Base-by-base conservation (phyloP, 352 stramenopile genomes). In the Pythium scleroteichum region DNA sequence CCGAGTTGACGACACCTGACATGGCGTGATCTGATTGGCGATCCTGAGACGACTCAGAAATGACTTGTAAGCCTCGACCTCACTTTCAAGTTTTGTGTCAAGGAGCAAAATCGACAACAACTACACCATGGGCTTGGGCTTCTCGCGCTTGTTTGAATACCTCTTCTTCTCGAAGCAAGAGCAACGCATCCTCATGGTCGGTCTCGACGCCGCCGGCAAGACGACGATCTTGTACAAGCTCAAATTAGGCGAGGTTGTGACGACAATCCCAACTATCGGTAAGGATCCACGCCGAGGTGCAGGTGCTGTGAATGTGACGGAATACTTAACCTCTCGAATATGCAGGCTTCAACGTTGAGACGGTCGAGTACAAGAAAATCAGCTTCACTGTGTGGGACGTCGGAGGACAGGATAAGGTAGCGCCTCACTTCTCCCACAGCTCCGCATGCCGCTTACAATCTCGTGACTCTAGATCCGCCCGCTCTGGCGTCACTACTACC, bases 311-410 rank as follows among this genome's bases (percentile, higher is more conserved):
- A n/a, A n/a, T n/a, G n/a, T n/a, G n/a, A n/a, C n/a, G n/a, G n/a
- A n/a, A n/a, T n/a, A n/a, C n/a, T n/a, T n/a, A n/a, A n/a, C n/a
- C n/a, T n/a, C n/a, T n/a, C n/a, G n/a, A n/a, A n/a, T n/a, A n/a
- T n/a, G n/a, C 53, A 95, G 76, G 86, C 27, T 99, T 99, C 85
- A 99, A 99, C 77, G 97, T 99, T 44, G 97, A 99, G 83, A 99
- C 95, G 62, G 97, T 99, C 52, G 95, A 99, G 81, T 99, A 99
- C 91, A 99, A 99, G 85, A 99, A 99, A 86, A 98, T 99, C 86
- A 98, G 88, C 73, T 99, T 99, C 87, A 99, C 95, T 64, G 95
- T 99, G 57, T 99, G 96, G 97, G 97, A 99, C 82, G 96, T 99
- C 48, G 97, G 97, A 83, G 97, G 97, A 82, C 97, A 99, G 82